Conservation (phyloP, 768 basidiomycete species). For the Terana coerulea region DNA sequence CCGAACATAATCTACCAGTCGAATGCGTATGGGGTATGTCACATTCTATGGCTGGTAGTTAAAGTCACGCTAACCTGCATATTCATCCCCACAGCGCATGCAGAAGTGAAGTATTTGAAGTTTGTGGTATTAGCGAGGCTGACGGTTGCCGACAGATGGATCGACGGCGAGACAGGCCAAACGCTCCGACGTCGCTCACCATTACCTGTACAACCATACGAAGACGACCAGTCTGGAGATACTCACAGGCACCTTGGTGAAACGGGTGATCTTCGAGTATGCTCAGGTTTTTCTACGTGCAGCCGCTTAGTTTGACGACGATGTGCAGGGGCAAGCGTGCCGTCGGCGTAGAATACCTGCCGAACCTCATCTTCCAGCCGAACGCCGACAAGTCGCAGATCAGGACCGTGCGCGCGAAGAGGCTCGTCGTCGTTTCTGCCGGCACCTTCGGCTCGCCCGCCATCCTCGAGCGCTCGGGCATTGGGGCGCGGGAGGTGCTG, state of each 20-base stretch:
- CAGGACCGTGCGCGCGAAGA: constrained; percentile 26
- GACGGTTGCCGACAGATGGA: constrained; percentile 39
- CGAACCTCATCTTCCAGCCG: constrained; percentile 26
- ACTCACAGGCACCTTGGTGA: constrained; percentile 32
- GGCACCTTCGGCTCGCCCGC: constrained; percentile 44
- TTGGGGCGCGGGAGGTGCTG: constrained; percentile 33
- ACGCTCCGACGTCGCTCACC: constrained; percentile 54
- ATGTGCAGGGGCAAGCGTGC: constrained; percentile 31
- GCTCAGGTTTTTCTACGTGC: background rate
- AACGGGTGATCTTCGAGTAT: constrained; percentile 35
- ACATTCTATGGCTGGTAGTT: too few relatives aligned
- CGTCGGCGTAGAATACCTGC: constrained; percentile 34
- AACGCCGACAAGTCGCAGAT: constrained; percentile 6
- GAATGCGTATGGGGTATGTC: constrained; percentile 25
- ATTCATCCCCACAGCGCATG: background rate
- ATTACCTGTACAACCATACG: constrained; percentile 33
- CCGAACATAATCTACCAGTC: constrained; percentile 22
- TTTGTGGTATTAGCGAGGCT: background rate
- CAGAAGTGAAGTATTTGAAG: background rate
- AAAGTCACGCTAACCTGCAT: background rate
- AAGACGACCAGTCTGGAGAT: constrained; percentile 25
- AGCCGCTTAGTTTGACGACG: background rate
- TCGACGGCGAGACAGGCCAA: constrained; percentile 47
- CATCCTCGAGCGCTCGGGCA: constrained; percentile 53
- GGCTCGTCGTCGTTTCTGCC: constrained; percentile 36